These are phyloP conservation scores for Parmales sp. DNA, from an alignment of 108 stramenopile genomes.

Conservation along the genomic window DNA sequence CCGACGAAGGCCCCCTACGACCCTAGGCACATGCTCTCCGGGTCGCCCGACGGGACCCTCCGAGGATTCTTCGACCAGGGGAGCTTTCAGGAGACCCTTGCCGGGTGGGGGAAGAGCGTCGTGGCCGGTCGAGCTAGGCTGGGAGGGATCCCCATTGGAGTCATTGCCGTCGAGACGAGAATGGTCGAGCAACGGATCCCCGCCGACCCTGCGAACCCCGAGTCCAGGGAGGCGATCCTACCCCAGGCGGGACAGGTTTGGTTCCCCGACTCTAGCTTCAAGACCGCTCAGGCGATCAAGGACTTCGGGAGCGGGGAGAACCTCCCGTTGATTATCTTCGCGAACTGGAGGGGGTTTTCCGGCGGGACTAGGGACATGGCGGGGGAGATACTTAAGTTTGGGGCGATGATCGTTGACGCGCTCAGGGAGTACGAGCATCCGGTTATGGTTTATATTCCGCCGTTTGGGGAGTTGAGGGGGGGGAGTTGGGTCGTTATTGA, in stretches of 20 bases:
- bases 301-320: slow-evolving; percentile 93
- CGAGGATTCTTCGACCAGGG: slow-evolving; percentile 96
- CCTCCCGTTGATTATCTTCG: slow-evolving; percentile 94
- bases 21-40: slow-evolving; percentile 80
- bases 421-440: slow-evolving; percentile 90
- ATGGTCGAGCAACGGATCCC: slow-evolving; percentile 85
- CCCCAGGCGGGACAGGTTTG: slow-evolving; percentile 92
- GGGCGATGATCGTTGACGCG: slow-evolving; percentile 96
- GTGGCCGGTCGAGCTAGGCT: slow-evolving; percentile 90
- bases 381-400: slow-evolving; percentile 94
- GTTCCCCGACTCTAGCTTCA: slow-evolving; percentile 96
- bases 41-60: slow-evolving; percentile 49
- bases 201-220: slow-evolving; percentile 93
- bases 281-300: slow-evolving; percentile 89
- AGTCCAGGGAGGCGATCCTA: slow-evolving; percentile 84
- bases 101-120: slow-evolving; percentile 95
- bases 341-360: slow-evolving; percentile 97
- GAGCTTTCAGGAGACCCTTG: slow-evolving; percentile 86
- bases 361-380: slow-evolving; percentile 98
- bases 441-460: slow-evolving; percentile 94
- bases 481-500: slow-evolving; percentile 98
- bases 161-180: slow-evolving; percentile 93
- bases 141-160: slow-evolving; percentile 95
- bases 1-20: slow-evolving; percentile 93
- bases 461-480: slow-evolving; percentile 91